phyloP scores from a whole-genome alignment of 345 rosid species.

The Rhodamnia rubescens region DNA sequence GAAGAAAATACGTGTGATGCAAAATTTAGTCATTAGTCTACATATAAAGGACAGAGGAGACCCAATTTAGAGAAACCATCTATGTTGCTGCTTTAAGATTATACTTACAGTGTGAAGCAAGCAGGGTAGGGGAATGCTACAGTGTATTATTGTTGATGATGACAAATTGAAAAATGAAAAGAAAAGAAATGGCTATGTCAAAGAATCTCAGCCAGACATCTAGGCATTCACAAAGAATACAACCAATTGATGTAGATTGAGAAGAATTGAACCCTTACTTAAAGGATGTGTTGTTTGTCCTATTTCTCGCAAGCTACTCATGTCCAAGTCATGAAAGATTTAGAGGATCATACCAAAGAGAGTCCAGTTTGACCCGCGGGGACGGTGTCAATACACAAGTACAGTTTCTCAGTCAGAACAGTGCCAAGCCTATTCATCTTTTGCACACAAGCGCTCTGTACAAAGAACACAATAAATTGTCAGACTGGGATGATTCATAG shows the following conservation, averaged over 20 bases:
- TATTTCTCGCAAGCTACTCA: neutral
- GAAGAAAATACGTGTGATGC: neutral
- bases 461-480: neutral
- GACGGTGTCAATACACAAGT: neutral
- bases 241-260: neutral
- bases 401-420: neutral
- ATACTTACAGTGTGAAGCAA: neutral
- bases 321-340: neutral
- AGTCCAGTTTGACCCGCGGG: neutral
- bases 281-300: neutral
- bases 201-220: neutral
- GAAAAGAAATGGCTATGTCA: neutral
- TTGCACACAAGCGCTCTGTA: constrained; percentile 74
- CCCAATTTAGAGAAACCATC: neutral
- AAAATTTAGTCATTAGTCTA: neutral
- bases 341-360: neutral
- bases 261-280: neutral
- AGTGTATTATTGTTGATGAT: neutral
- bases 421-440: constrained; percentile 30
- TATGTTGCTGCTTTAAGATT: neutral
- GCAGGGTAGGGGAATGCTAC: neutral
- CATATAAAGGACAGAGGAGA: neutral
- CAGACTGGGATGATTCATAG: neutral
- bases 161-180: neutral
- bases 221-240: neutral